These are phyloP conservation scores for Pleurotus cornucopiae DNA, from an alignment of 768 basidiomycete genomes.

Conservation along the genomic window DNA sequence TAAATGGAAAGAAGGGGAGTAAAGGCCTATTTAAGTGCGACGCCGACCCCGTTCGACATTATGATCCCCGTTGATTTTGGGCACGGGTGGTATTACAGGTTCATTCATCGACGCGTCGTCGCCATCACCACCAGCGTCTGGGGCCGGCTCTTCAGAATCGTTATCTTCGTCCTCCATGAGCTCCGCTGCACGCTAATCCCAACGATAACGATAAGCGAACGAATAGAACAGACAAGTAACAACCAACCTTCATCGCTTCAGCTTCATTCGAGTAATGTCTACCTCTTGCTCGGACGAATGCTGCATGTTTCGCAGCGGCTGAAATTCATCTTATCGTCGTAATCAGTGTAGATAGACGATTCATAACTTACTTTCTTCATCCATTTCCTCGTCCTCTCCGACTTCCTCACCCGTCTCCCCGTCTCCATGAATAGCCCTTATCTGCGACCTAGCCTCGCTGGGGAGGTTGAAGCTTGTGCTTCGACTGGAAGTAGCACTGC, in stretches of 20 bases:
- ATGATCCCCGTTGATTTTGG: conserved; percentile 9
- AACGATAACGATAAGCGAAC: no score
- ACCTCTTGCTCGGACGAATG: conserved; percentile 74
- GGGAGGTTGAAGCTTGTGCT: conserved; percentile 85
- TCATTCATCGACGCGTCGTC: conserved; percentile 22
- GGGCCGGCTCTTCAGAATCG: conserved; percentile 24
- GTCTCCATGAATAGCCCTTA: conserved; percentile 39
- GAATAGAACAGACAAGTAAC: conserved; percentile 5
- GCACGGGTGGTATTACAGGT: conserved; percentile 11
- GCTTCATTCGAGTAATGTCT: conserved; percentile 90
- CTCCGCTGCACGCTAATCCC: conserved; percentile 53
- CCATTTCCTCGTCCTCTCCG: conserved; percentile 80
- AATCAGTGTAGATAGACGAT: not conserved
- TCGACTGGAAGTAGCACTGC: conserved; percentile 63
- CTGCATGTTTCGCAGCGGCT: conserved; percentile 83
- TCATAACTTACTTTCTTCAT: conserved; percentile 69
- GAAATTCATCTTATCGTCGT: conserved; percentile 2
- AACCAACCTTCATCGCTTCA: conserved; percentile 82
- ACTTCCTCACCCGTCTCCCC: conserved; percentile 65
- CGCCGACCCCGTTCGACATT: conserved; percentile 2
- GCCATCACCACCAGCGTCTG: conserved; percentile 17
- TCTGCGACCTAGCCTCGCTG: conserved; percentile 58
- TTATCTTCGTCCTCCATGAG: conserved; percentile 67
- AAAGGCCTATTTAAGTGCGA: not conserved
- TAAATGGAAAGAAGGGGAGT: no score